Percentiles rank a stretch among this genome's conserved stretches.
Evolutionary conservation across 2,329 filamentous ascomycete genomes (phyloP).

Genomic region (Calonectria henricotiae): DNA sequence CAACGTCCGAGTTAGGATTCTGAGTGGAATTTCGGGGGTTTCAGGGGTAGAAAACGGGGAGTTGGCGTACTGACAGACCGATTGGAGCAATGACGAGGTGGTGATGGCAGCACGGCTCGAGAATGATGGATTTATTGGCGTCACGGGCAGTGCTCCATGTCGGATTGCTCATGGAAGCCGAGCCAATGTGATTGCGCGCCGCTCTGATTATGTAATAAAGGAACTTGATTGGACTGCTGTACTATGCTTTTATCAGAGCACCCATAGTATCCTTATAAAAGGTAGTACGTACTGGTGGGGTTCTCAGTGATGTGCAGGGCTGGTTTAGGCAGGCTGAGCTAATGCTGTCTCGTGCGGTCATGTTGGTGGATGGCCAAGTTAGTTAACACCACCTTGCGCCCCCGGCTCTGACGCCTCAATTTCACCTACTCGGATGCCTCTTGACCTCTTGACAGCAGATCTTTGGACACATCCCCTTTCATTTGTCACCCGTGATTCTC

Average conservation of each 20-base stretch:
- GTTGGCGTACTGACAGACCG: constrained; percentile 47
- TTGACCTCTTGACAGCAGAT: background rate
- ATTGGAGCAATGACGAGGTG: constrained; percentile 45
- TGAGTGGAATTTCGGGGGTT: background rate
- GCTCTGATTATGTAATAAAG: constrained; percentile 49
- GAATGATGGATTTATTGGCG: constrained; percentile 21
- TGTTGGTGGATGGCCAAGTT: background rate
- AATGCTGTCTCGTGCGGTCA: constrained; percentile 2
- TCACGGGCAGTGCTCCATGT: constrained; percentile 34
- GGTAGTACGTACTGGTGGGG: constrained; percentile 33
- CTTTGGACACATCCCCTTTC: background rate
- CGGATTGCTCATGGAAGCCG: constrained; percentile 44
- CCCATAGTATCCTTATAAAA: constrained; percentile 19
- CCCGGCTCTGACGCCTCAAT: background rate
- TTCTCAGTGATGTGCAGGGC: background rate
- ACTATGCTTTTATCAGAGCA: background rate
- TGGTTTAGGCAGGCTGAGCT: constrained; percentile 9
- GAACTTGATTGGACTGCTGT: constrained; percentile 39
- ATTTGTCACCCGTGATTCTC: background rate
- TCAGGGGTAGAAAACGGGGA: background rate
- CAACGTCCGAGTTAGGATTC: constrained; percentile 1
- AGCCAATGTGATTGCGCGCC: constrained; percentile 41
- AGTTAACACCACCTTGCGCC: constrained; percentile 35
- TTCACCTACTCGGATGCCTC: background rate
- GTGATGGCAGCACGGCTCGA: constrained; percentile 34